phyloP scores from a whole-genome alignment of 768 basidiomycete genomes.

The Rhizopogon roseolus region DNA sequence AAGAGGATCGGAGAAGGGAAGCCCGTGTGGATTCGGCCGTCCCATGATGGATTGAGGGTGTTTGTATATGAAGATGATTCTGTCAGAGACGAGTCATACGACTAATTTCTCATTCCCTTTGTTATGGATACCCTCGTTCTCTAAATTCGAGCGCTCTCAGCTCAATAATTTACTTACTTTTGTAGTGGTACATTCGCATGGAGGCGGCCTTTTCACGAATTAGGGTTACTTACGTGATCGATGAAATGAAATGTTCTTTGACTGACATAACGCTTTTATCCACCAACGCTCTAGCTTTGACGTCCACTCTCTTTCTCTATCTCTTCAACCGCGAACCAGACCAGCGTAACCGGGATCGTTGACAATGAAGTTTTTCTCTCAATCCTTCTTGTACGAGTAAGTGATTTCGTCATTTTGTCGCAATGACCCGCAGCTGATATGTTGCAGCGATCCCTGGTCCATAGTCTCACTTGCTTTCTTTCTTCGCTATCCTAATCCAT shows the following conservation, averaged over 20 bases:
- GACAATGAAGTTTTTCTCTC: slow-evolving; percentile 50
- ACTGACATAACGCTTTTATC: not conserved
- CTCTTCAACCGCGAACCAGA: not conserved
- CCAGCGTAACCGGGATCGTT: slow-evolving; percentile 30
- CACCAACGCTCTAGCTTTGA: not conserved
- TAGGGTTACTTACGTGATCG: slow-evolving; percentile 4
- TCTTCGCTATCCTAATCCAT: slow-evolving; percentile 93
- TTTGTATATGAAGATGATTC: slow-evolving; percentile 35
- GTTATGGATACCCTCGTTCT: no score
- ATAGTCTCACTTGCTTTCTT: slow-evolving; percentile 93
- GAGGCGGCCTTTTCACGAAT: not conserved
- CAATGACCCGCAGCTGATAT: not conserved
- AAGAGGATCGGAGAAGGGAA: slow-evolving; percentile 43
- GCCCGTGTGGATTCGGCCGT: slow-evolving; percentile 60
- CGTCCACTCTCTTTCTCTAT: not conserved
- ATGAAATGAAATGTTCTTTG: not conserved
- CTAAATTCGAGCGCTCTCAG: not conserved
- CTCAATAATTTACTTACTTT: not conserved
- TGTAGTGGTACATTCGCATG: not conserved
- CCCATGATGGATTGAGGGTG: slow-evolving; percentile 69
- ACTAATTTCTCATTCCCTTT: slow-evolving; percentile 1
- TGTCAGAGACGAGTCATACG: slow-evolving; percentile 53
- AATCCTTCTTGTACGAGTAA: slow-evolving; percentile 54
- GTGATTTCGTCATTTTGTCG: slow-evolving; percentile 16
- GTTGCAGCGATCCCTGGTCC: slow-evolving; percentile 81